Percentiles rank a stretch among this genome's conserved stretches.
Evolutionary conservation across 371 early-diverging fungal species (phyloP).

Genomic region (Pancytospora philotis): DNA sequence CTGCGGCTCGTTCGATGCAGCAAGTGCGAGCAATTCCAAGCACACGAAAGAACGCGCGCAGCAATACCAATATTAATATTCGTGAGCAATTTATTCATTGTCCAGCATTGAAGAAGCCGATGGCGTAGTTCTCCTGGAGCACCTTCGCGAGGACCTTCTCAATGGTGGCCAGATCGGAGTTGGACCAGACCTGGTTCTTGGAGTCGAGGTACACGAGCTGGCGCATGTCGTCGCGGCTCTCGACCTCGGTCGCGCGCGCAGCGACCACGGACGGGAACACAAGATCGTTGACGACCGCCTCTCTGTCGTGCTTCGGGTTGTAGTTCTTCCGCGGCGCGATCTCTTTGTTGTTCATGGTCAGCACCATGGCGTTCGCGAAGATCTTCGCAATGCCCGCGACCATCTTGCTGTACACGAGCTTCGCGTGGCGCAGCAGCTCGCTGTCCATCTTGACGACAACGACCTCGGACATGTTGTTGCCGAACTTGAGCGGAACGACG

Average conservation of each 20-base stretch:
- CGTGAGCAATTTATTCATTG: conserved; percentile 14
- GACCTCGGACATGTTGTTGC: conserved; percentile 21
- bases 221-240: conserved; percentile 16
- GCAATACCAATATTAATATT: no score
- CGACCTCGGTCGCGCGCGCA: conserved; percentile 34
- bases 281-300: conserved; percentile 21
- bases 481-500: conserved; percentile 22
- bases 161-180: conserved; percentile 44
- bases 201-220: conserved; percentile 36
- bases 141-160: conserved; percentile 29
- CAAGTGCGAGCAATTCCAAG: no score
- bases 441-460: conserved; percentile 33
- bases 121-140: conserved; percentile 39
- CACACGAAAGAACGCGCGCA: no score
- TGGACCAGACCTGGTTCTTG: conserved; percentile 22
- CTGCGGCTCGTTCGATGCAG: no score
- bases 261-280: conserved; percentile 33
- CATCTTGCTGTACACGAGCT: conserved; percentile 20
- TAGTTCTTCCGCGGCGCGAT: conserved; percentile 3
- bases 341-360: conserved; percentile 22
- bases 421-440: conserved; percentile 21
- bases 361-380: conserved; percentile 32
- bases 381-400: conserved; percentile 30
- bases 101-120: conserved; percentile 22
- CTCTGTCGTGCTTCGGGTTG: conserved; percentile 8